Conservation (phyloP, 2,329 filamentous ascomycete genomes). For the Stemphylium beticola region DNA sequence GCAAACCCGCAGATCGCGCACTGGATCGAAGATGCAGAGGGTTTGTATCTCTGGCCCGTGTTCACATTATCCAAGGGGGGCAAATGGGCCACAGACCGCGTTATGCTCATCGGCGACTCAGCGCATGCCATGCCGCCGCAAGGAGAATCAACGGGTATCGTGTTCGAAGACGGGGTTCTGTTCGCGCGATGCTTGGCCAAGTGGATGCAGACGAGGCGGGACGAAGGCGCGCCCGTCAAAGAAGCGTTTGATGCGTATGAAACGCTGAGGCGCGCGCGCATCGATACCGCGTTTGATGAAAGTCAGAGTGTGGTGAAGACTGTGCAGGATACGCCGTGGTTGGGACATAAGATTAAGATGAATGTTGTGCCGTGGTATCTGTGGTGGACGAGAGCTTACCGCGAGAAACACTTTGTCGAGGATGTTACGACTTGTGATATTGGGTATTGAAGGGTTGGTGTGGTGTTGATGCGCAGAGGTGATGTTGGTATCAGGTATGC, state of each 20-base stretch:
- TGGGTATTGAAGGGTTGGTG: constrained; percentile 38
- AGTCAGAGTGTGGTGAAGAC: constrained; percentile 54
- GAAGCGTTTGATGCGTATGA: constrained; percentile 58
- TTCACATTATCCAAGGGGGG: constrained; percentile 53
- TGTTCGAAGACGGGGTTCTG: constrained; percentile 60
- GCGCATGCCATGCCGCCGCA: constrained; percentile 60
- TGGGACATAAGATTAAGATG: constrained; percentile 54
- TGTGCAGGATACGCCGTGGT: constrained; percentile 53
- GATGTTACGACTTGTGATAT: constrained; percentile 53
- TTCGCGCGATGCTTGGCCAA: constrained; percentile 53
- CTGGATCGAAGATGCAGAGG: constrained; percentile 51
- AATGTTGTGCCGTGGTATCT: constrained; percentile 56
- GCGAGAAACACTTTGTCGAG: constrained; percentile 55
- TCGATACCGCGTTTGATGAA: constrained; percentile 56
- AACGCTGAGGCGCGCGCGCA: constrained; percentile 51
- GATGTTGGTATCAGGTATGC: too few relatives aligned
- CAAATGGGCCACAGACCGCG: constrained; percentile 53
- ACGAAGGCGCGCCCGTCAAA: constrained; percentile 44
- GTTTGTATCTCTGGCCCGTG: constrained; percentile 56
- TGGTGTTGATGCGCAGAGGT: not conserved
- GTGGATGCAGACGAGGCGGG: constrained; percentile 50
- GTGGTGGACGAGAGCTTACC: constrained; percentile 51
- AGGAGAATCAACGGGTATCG: constrained; percentile 58
- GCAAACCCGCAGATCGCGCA: constrained; percentile 46
- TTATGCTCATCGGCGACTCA: constrained; percentile 55